Percentiles rank a stretch among this genome's conserved stretches.
phyloP scores from a whole-genome alignment of 257 asterid genomes.

The Echites panduratus region DNA sequence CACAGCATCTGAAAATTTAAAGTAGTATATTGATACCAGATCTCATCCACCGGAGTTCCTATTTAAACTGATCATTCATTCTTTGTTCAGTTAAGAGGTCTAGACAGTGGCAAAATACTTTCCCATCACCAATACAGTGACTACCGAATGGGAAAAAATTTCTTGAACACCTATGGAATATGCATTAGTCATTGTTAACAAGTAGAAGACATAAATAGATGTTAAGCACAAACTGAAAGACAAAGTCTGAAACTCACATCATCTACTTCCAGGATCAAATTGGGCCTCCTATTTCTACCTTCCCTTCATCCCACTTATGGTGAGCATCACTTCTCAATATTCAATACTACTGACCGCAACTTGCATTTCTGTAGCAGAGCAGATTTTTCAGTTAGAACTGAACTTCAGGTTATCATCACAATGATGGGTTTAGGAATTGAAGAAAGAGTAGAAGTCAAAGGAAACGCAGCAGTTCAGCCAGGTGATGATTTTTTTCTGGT shows the following conservation, averaged over 20 bases:
- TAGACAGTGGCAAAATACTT: not conserved
- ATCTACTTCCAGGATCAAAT: no score
- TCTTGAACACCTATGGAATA: not conserved
- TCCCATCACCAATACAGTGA: no score
- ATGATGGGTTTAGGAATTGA: constrained; percentile 56
- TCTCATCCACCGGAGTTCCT: not conserved
- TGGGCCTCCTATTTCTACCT: constrained; percentile 55
- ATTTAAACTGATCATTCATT: no score
- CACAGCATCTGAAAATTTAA: no score
- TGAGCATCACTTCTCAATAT: no score
- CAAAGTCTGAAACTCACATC: no score
- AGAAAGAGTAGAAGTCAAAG: constrained; percentile 58
- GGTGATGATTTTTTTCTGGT: constrained; percentile 67
- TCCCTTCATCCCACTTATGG: constrained; percentile 51
- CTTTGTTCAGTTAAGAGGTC: not conserved
- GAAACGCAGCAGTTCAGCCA: constrained; percentile 48
- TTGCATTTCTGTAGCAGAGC: constrained; percentile 26
- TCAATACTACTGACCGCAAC: not conserved
- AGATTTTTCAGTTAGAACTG: constrained; percentile 52
- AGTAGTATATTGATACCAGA: not conserved
- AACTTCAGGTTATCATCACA: constrained; percentile 57
- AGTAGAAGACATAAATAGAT: no score
- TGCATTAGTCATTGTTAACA: no score
- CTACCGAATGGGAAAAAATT: not conserved
- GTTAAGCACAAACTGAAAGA: no score